Evolutionary conservation across 2,329 filamentous ascomycete genomes (phyloP).

Genomic region (Rosellinia necatrix): DNA sequence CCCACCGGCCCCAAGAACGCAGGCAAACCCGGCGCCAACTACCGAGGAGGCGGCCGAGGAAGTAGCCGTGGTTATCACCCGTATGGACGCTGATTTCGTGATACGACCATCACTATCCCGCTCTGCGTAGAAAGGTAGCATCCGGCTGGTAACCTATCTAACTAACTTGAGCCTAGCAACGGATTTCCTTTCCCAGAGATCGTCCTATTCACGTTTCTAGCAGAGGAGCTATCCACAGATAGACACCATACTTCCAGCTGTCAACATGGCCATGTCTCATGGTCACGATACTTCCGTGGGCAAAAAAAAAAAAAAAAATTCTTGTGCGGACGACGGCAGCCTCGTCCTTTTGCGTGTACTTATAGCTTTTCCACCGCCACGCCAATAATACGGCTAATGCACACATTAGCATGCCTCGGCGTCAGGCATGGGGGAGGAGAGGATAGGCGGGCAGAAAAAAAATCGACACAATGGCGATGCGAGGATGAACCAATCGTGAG

Average conservation of each 20-base stretch:
- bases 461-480: no score
- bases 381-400: conserved; percentile 19
- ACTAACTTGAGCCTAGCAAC: neutral
- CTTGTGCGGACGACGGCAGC: neutral
- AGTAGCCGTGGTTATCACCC: conserved; percentile 79
- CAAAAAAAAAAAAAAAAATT: no score
- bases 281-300: neutral
- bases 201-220: neutral
- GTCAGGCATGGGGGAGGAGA: conserved; percentile 1
- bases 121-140: neutral
- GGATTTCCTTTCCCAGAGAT: neutral
- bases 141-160: neutral
- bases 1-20: conserved; percentile 97
- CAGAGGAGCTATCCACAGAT: neutral
- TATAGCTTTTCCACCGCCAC: conserved; percentile 9
- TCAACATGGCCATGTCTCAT: neutral
- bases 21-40: conserved; percentile 88
- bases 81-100: conserved; percentile 53
- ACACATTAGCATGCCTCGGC: conserved; percentile 7
- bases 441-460: neutral
- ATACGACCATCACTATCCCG: neutral
- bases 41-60: conserved; percentile 84
- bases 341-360: conserved; percentile 23
- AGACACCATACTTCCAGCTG: neutral
- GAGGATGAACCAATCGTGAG: neutral